phyloP scores from a whole-genome alignment of 495 filamentous ascomycete species.

The Annulohypoxylon bovei region DNA sequence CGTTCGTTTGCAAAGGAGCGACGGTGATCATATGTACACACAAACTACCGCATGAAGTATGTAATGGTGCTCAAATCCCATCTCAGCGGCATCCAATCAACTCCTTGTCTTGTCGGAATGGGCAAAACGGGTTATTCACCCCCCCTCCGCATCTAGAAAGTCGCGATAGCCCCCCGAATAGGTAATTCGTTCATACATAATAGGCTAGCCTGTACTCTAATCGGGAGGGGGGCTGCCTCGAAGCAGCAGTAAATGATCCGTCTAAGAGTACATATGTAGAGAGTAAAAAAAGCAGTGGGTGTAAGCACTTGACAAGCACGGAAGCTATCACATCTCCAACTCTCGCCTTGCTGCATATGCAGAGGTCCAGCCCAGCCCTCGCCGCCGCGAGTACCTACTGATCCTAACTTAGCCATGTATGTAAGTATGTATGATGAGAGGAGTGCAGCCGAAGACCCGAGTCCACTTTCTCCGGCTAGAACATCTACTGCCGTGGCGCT shows the following conservation, averaged over 20 bases:
- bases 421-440: conserved; percentile 4
- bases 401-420: not conserved
- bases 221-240: conserved; percentile 23
- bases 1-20: conserved; percentile 16
- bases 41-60: conserved; percentile 29
- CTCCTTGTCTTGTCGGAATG: conserved; percentile 28
- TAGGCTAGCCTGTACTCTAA: conserved; percentile 34
- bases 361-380: conserved; percentile 13
- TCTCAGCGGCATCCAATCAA: conserved; percentile 44
- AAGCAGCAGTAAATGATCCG: conserved; percentile 23
- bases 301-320: conserved; percentile 22
- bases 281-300: not conserved
- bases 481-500: conserved; percentile 29
- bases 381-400: not conserved
- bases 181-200: conserved; percentile 32
- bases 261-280: not conserved
- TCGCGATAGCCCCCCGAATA: conserved; percentile 27
- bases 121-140: conserved; percentile 20
- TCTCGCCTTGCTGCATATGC: conserved; percentile 14
- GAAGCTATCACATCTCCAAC: conserved; percentile 17
- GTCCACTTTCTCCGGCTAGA: conserved; percentile 32
- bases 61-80: conserved; percentile 39
- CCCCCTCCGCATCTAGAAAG: conserved; percentile 28
- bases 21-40: conserved; percentile 30
- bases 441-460: conserved; percentile 13